Evolutionary conservation across 225 moss, liverwort and hornwort species (phyloP).

Genomic region (Polytrichum formosum): DNA sequence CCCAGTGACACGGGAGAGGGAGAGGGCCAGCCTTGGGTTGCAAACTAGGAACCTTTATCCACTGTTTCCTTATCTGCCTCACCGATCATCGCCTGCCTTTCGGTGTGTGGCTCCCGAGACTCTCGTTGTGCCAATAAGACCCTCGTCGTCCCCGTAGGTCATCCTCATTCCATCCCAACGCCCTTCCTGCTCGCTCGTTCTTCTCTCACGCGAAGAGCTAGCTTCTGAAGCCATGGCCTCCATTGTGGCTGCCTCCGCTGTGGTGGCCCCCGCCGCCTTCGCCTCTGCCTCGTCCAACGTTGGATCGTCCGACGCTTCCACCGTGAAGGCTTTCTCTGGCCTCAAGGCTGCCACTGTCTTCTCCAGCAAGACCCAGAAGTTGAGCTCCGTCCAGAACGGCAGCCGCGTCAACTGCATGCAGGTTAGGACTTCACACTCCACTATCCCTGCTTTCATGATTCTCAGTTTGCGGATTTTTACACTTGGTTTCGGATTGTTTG

Average conservation of each 20-base stretch:
- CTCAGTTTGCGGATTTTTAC: too few relatives aligned
- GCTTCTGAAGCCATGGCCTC: constrained; percentile 10
- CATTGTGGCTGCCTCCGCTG: constrained; percentile 10
- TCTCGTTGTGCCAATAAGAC: neutral
- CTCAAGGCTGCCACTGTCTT: constrained; percentile 15
- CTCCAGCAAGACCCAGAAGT: constrained; percentile 6
- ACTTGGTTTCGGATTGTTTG: too few relatives aligned
- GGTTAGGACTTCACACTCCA: neutral
- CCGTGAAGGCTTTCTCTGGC: constrained; percentile 20
- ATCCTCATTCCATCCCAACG: neutral
- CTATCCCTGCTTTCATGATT: too few relatives aligned
- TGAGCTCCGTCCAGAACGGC: constrained; percentile 17
- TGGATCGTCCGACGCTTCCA: constrained; percentile 6
- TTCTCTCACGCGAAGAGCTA: neutral
- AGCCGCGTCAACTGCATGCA: constrained; percentile 35
- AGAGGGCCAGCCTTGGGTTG: too few relatives aligned
- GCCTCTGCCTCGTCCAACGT: constrained; percentile 9
- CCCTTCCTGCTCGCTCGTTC: neutral
- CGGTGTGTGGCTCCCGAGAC: neutral
- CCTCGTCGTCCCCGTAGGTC: too few relatives aligned
- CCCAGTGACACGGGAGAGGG: too few relatives aligned
- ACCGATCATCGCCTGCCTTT: neutral
- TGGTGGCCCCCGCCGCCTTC: constrained; percentile 17
- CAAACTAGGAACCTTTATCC: neutral
- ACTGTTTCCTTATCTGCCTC: neutral